Evolutionary conservation across 2,329 filamentous ascomycete genomes (phyloP), one percentile per base, ranked within the genome.

Genomic region (Ceratocystis destructans): DNA sequence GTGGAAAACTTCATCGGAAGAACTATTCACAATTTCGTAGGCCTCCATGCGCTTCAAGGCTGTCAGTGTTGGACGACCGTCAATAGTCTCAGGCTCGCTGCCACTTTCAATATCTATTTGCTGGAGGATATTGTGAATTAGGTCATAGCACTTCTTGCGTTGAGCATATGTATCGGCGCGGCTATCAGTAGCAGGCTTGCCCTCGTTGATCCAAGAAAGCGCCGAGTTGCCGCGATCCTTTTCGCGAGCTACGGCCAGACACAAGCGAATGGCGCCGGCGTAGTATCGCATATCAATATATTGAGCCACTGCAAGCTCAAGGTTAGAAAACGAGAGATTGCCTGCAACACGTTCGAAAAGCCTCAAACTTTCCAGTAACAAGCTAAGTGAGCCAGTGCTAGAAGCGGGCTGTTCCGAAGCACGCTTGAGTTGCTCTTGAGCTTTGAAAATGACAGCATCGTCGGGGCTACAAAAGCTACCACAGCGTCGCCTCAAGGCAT

Each of bases 391-490:
- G 64, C 85, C 80, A 70, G 92, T 93, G 3, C 85, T 85, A 72
- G 91, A 90, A 3, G 82, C 79, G 8, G 86, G 84, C 61, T 89
- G 84, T 74, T 96, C 92, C 1, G 87, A 86, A 0, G 93, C 93
- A 70, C 90, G 84, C 79, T 96, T 95, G 64, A 97, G 79, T 72
- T 93, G 89, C 75, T 99, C 94, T 74, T 97, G 93, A 0, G 94
- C 94, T 76, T 96, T 97, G 85, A 99, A 99, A 71, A 96, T 93
- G 70, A 97, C 86, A 1, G 97, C 94, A 77, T 99, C 94, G 70
- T 99, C 93, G 0, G 93, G 87, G 72, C 92, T 96, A 75, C 94
- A 99, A 81, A 99, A 99, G 76, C 89, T 96, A 69, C 94, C 95
- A 71, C 94, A 99, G 71, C 92, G 85, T 71, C 94, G 83, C 61